Evolutionary conservation across 306 rosid genomes (phyloP).

Genomic region (Lathyrus aphaca): DNA sequence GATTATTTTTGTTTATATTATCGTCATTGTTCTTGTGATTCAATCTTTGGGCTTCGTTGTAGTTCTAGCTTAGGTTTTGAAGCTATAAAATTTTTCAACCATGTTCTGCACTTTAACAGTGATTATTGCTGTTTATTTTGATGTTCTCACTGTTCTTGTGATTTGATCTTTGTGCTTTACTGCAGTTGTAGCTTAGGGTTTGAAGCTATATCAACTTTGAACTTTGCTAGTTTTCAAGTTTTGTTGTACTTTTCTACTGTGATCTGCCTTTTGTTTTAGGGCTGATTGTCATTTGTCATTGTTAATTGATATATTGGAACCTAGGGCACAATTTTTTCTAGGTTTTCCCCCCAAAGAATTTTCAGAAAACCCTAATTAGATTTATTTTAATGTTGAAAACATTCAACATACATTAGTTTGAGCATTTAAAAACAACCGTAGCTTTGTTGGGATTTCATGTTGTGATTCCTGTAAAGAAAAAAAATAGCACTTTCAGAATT

Average conservation of each 20-base stretch:
- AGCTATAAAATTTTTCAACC: not conserved
- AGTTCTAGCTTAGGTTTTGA: not conserved
- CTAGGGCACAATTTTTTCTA: not conserved
- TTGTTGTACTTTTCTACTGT: not conserved
- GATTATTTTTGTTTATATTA: not conserved
- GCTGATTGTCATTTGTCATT: not conserved
- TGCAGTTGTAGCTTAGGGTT: not conserved
- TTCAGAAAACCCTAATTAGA: not conserved
- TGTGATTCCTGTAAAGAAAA: not conserved
- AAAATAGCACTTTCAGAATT: not conserved
- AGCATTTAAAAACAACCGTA: not conserved
- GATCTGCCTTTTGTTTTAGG: not conserved
- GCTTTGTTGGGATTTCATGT: not conserved
- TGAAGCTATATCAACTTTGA: not conserved
- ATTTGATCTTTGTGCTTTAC: not conserved
- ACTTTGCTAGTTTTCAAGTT: not conserved
- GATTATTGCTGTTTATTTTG: not conserved
- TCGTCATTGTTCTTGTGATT: too few species aligned
- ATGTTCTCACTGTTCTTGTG: too few species aligned
- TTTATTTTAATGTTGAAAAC: not conserved
- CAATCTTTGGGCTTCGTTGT: too few species aligned
- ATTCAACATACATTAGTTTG: not conserved
- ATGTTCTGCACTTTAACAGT: not conserved
- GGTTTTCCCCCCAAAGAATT: not conserved
- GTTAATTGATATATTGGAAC: slow-evolving; percentile 1